Base-by-base conservation (phyloP, 805 yeast species). In the Pichia ethanolica region DNA sequence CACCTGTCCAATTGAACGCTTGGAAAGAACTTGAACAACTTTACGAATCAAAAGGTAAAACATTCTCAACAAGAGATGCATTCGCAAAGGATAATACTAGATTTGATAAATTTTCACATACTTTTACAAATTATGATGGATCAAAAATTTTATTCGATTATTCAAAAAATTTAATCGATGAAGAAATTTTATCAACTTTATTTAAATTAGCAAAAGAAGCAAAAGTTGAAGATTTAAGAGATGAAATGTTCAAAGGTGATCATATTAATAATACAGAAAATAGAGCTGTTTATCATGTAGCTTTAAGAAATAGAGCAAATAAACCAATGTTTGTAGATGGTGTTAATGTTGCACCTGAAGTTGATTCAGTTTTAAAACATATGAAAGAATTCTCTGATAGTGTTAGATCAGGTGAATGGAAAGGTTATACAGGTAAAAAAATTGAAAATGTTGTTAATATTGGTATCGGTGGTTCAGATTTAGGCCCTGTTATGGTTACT, bases 401-500 rank as follows among this genome's bases (percentile, higher is more conserved):
- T 56, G 86, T 93, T 54, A 83, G 99, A 71, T 83, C 93, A 44
- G 99, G 99, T 63, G 78, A 73, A 57, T 91, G 98, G 97, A 89
- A 81, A 62, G 99, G 99, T 68, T 91, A 86, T 79, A 83, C 97
- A 59, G 98, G 98, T 60, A 89, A 89, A 79, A 72, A 75, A 61
- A 91, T 93, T 72, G 86, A 93, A 60, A 95, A 89, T 64, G 82
- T 93, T 50, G 98, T 93, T 64, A 93, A 93, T 79, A 88, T 93
- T 62, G 99, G 99, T 71, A 93, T 93, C 66, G 99, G 99, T 67
- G 99, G 99, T 60, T 89, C 97, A 32, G 99, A 93, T 71, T 79
- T 93, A 62, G 99, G 99, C 62, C 99, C 99, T 42, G 98, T 93
- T 48, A 93, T 93, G 99, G 98, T 93, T 61, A 89, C 97, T 54